phyloP scores from a whole-genome alignment of 371 early-diverging fungal genomes.

The Mortierella sp. region DNA sequence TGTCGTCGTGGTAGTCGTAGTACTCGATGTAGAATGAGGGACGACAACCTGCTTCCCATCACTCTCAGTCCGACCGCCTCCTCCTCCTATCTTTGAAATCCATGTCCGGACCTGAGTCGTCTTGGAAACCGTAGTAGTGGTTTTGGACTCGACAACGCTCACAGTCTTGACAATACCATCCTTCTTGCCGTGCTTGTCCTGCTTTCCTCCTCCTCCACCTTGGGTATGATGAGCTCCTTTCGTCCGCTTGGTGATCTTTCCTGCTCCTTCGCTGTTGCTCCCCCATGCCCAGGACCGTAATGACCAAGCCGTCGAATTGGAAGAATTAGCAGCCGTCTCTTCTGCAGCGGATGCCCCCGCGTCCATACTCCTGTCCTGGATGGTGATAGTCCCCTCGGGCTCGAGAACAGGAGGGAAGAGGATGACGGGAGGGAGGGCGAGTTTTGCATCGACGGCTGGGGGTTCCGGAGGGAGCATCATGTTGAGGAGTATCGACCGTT shows the following conservation, averaged over 20 bases:
- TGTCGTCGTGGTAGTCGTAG: background rate
- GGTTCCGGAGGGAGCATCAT: constrained; percentile 47
- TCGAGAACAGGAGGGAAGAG: constrained; percentile 26
- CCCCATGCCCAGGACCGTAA: constrained; percentile 25
- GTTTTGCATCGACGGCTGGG: constrained; percentile 24
- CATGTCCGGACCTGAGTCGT: constrained; percentile 30
- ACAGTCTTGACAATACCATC: constrained; percentile 11
- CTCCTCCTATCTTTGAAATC: constrained; percentile 36
- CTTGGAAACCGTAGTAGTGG: constrained; percentile 25
- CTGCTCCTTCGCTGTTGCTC: background rate
- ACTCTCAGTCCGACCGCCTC: constrained; percentile 4
- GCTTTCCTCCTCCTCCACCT: background rate
- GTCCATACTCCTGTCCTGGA: constrained; percentile 6
- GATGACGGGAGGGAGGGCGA: constrained; percentile 27
- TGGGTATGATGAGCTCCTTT: background rate
- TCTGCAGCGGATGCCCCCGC: no score
- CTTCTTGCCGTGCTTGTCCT: background rate
- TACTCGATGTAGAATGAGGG: background rate
- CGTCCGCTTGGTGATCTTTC: constrained; percentile 16
- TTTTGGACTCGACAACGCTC: constrained; percentile 8
- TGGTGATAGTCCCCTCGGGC: constrained; percentile 1
- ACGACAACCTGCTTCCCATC: background rate
- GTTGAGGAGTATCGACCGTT: constrained; percentile 46
- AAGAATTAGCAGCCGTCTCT: background rate
- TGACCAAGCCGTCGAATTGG: constrained; percentile 26